Conservation (phyloP, 495 filamentous ascomycete species). For the Halenospora varia region DNA sequence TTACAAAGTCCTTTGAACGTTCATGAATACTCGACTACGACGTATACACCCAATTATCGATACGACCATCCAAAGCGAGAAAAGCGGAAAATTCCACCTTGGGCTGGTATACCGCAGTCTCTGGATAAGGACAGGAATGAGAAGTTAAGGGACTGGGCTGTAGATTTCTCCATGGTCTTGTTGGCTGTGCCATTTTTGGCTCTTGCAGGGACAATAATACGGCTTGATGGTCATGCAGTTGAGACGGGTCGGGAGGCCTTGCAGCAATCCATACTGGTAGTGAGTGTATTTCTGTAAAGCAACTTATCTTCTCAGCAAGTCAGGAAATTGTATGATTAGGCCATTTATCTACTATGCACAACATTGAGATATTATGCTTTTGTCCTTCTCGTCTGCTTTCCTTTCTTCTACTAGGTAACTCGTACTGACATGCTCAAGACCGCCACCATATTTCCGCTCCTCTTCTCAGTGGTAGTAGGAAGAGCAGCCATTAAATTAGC, state of each 20-base stretch:
- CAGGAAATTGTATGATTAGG: neutral
- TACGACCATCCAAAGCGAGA: constrained; percentile 1
- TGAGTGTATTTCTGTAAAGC: neutral
- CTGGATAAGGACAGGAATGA: neutral
- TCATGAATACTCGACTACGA: neutral
- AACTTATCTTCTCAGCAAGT: neutral
- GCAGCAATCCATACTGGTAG: neutral
- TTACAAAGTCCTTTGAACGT: neutral
- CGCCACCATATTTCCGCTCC: neutral
- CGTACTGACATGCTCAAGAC: neutral
- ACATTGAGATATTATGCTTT: too few species aligned
- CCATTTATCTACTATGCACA: neutral
- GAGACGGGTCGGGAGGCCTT: neutral
- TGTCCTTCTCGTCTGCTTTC: neutral
- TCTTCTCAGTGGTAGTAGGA: constrained; percentile 2
- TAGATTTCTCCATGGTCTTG: neutral
- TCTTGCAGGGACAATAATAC: neutral
- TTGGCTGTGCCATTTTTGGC: neutral
- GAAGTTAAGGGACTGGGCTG: neutral
- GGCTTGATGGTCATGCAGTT: neutral
- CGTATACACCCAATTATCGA: neutral
- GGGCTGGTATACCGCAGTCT: neutral
- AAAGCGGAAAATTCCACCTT: neutral
- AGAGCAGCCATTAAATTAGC: constrained; percentile 13
- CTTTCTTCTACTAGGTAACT: neutral